A percentile compares a stretch with the other conserved stretches of the same genome.
Evolutionary conservation across 495 filamentous ascomycete species (phyloP).

Genomic region (Schizothecium vesticola): DNA sequence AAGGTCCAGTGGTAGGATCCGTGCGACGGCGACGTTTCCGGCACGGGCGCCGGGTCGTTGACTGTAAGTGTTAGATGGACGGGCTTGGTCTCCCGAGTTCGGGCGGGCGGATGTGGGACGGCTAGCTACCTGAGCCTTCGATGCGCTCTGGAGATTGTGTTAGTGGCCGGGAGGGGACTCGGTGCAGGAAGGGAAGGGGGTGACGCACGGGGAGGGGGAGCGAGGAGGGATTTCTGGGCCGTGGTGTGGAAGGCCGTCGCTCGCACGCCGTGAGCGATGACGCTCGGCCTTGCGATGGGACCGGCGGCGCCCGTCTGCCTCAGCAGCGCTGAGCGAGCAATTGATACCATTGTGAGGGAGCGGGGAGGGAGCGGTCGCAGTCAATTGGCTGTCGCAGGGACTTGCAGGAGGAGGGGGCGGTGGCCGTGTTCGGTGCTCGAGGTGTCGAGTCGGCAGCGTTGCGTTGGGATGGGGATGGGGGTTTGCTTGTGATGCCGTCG

Average conservation of each 20-base stretch:
- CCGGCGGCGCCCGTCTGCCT: slow-evolving; percentile 40
- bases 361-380: slow-evolving; percentile 2
- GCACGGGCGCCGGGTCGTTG: slow-evolving; percentile 83
- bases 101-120: slow-evolving; percentile 8
- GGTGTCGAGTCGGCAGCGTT: not conserved
- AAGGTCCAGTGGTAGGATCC: slow-evolving; percentile 99
- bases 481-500: not conserved
- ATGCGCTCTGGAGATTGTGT: slow-evolving; percentile 56
- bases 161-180: not conserved
- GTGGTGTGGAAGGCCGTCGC: slow-evolving; percentile 70
- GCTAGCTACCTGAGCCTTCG: slow-evolving; percentile 66
- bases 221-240: slow-evolving; percentile 59
- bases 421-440: not conserved
- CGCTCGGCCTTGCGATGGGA: slow-evolving; percentile 20
- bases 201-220: slow-evolving; percentile 32
- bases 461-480: slow-evolving; percentile 9
- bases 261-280: slow-evolving; percentile 31
- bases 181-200: not conserved
- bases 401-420: slow-evolving; percentile 5
- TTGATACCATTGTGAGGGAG: slow-evolving; percentile 45
- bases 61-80: slow-evolving; percentile 45
- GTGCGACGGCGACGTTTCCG: slow-evolving; percentile 62
- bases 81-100: not conserved
- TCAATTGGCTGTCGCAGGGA: slow-evolving; percentile 22
- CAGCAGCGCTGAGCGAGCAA: slow-evolving; percentile 49